Base-by-base conservation (phyloP, 139 green algal species). In the Asterochloris erici region DNA sequence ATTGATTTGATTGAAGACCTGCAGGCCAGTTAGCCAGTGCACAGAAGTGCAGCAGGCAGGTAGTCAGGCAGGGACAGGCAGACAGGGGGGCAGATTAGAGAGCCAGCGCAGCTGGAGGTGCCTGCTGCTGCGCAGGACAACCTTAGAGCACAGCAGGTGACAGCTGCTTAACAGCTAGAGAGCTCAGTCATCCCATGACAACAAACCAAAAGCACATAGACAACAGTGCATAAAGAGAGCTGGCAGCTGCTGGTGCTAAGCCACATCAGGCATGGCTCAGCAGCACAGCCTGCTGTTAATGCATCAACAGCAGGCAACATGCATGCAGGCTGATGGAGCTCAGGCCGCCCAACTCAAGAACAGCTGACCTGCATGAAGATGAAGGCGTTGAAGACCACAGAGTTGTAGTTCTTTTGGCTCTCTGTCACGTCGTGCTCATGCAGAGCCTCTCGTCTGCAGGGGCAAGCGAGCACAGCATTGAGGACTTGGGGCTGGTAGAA, bases 351-450 rank as follows among this genome's bases (percentile, higher is more conserved):
- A 14, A 73, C 14, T 11, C 11, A 71, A 71, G 77, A 61, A 70
- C 24, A 73, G 63, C 61, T 14, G 11, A 91, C 83, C 89, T 94
- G 91, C 84, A 92, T 88, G 79, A 95, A 98, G 84, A 99, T 98
- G 90, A 99, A 99, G 66, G 91, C 88, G 87, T 98, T 98, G 95
- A 98, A 98, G 63, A 98, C 93, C 76, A 98, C 82, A 14, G 91
- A 94, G 84, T 94, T 93, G 81, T 81, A 47, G 84, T 6, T 54
- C 38, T 54, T 54, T 6, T 54, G 38, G 38, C 38, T 54, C 38
- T 54, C 38, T 54, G 38, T 54, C 38, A 54, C 38, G 38, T 54
- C 38, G 38, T 54, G 38, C 38, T 54, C 38, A 54, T 54, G 38
- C 38, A 54, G 38, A 54, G 38, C 6, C 38, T 54, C 38, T 54